These are phyloP conservation scores for Cucurbita pepo DNA, from an alignment of 306 rosid species.

Conservation along the genomic window DNA sequence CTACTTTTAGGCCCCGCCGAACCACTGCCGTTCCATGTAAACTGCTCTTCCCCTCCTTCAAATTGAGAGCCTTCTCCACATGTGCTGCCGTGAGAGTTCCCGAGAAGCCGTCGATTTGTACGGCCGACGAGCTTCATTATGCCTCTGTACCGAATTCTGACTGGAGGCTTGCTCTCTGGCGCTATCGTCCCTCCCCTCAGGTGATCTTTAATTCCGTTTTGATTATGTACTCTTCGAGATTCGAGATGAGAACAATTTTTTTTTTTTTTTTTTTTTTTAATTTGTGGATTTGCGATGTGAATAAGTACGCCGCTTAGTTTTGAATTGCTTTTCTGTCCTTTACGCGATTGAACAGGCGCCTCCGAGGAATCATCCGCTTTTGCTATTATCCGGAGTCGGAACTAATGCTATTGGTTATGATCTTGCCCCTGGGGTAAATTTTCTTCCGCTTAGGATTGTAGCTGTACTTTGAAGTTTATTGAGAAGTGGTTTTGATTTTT, in stretches of 20 bases:
- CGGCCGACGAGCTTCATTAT: conserved; percentile 94
- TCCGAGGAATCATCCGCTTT: conserved; percentile 70
- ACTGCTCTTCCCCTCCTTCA: conserved; percentile 20
- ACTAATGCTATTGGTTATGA: conserved; percentile 97
- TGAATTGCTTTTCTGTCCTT: not conserved
- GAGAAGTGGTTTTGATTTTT: not conserved
- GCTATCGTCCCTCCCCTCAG: conserved; percentile 66
- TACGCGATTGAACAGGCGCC: conserved; percentile 39
- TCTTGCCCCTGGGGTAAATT: conserved; percentile 65
- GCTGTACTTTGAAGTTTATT: not conserved
- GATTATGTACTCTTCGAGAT: not conserved
- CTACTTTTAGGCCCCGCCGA: conserved; percentile 19
- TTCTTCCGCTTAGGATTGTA: not conserved
- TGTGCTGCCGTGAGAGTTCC: conserved; percentile 18
- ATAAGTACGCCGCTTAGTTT: not conserved
- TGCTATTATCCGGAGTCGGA: conserved; percentile 87
- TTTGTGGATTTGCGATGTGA: not conserved
- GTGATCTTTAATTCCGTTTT: conserved; percentile 6
- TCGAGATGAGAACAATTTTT: not conserved
- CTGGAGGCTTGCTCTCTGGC: conserved; percentile 97
- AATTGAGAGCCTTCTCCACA: conserved; percentile 41
- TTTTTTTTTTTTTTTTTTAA: not conserved
- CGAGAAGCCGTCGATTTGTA: conserved; percentile 70
- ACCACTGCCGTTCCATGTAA: conserved; percentile 12
- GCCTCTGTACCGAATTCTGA: conserved; percentile 64